Base-by-base conservation (phyloP, 2,329 filamentous ascomycete species). In the Coniochaeta sp. region DNA sequence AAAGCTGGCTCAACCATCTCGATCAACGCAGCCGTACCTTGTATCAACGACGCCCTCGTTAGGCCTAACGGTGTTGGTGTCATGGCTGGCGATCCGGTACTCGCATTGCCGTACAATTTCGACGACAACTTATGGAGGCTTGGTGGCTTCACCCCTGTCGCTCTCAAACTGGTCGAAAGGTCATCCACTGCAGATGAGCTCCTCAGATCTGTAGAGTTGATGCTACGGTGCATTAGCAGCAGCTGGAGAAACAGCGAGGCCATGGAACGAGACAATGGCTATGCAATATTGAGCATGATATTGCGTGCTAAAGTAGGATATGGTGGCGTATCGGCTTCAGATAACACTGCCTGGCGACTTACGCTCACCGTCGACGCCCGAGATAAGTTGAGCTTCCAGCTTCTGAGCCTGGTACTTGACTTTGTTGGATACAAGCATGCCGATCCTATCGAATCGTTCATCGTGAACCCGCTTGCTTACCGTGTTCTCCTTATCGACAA, bases 241-340 rank as follows among this genome's bases (percentile, higher is more conserved):
- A 98, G 90, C 70, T 99, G 96, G 95, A 85, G 95, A 64, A 98
- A 98, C 66, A 98, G 95, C 66, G 96, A 99, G 72, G 93, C 95
- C 28, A 97, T 99, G 89, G 95, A 99, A 73, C 88, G 90, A 67
- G 92, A 96, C 62, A 95, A 96, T 66, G 96, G 93, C 0, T 99
- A 97, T 70, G 89, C 90, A 28, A 90, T 98, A 38, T 77, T 99
- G 58, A 89, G 89, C 44, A 86, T 92, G 73, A 81, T 98, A 19
- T 76, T 99, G 26, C 87, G 91, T 59, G 89, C 90, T 59, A 97
- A 96, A 71, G 79, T 96, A 34, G 89, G 89, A 6, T 80, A 81
- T 58, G 68, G 70, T 58, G 68, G 70, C 59, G 72, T 74, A 17
- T 66, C 76, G 54, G 68, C 72, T 60, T 72, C 70, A 63, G 73